Conservation (phyloP, 169 alveolate species). For the Plasmodium adleri region DNA sequence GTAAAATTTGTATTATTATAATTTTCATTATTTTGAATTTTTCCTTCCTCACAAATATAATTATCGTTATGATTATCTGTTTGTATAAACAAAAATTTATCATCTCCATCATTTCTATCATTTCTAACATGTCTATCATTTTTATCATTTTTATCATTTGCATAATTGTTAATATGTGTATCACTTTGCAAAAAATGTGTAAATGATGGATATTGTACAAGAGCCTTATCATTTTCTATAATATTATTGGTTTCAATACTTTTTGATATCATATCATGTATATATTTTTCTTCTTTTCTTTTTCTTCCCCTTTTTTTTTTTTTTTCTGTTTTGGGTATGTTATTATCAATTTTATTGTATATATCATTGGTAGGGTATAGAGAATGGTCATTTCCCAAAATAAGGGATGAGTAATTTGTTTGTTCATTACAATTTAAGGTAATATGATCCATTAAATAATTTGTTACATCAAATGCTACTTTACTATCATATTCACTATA, state of each 20-base stretch:
- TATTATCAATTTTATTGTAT: background rate
- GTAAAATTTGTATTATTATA: constrained; percentile 12
- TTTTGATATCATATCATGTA: too few species aligned
- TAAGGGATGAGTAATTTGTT: background rate
- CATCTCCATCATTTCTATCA: too few species aligned
- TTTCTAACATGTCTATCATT: too few species aligned
- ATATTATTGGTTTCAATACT: too few species aligned
- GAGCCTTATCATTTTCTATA: too few species aligned
- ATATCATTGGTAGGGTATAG: background rate
- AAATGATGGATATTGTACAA: too few species aligned
- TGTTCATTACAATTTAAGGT: constrained; percentile 19
- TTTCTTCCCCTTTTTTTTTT: constrained; percentile 17
- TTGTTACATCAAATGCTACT: constrained; percentile 47
- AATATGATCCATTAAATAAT: constrained; percentile 16
- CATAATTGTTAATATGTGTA: too few species aligned
- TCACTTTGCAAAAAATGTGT: too few species aligned
- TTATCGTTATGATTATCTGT: too few species aligned
- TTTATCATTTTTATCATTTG: too few species aligned
- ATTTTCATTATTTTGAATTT: background rate
- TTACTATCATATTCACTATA: constrained; percentile 46
- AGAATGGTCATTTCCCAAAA: background rate
- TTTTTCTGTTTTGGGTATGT: constrained; percentile 21
- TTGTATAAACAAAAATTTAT: too few species aligned
- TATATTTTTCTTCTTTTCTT: constrained; percentile 6
- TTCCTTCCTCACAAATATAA: background rate